phyloP scores from a whole-genome alignment of 1,284 basidiomycete species.

The Sanghuangporus baumii region DNA sequence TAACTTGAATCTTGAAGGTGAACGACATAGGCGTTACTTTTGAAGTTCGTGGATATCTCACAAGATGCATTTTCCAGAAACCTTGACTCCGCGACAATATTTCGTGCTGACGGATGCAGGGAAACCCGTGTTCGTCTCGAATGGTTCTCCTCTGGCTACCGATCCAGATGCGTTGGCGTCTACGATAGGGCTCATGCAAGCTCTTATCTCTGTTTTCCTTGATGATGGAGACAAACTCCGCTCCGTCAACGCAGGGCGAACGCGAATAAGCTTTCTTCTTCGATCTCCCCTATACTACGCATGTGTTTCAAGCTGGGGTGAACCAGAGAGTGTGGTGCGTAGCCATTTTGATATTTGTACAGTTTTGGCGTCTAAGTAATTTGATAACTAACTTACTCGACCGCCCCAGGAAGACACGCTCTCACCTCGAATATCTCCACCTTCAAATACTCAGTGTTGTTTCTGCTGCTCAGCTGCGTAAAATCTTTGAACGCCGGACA shows the following conservation, averaged over 20 bases:
- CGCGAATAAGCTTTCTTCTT: slow-evolving; percentile 81
- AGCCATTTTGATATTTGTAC: neutral
- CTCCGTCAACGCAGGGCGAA: slow-evolving; percentile 69
- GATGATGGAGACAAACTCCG: slow-evolving; percentile 82
- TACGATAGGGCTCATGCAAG: slow-evolving; percentile 90
- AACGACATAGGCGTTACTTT: neutral
- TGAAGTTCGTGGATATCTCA: neutral
- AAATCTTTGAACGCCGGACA: slow-evolving; percentile 81
- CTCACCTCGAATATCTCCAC: slow-evolving; percentile 92
- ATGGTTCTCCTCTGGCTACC: slow-evolving; percentile 6
- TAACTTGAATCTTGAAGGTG: neutral
- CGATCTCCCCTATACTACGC: slow-evolving; percentile 88
- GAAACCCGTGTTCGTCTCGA: slow-evolving; percentile 79
- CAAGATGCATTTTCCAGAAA: slow-evolving; percentile 25
- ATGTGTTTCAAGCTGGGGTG: slow-evolving; percentile 86
- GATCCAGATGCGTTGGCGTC: slow-evolving; percentile 59
- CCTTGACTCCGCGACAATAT: slow-evolving; percentile 71
- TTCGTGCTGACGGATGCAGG: slow-evolving; percentile 93
- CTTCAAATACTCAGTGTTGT: slow-evolving; percentile 90
- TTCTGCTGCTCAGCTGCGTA: slow-evolving; percentile 75
- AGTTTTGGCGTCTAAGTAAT: neutral
- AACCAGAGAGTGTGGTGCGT: slow-evolving; percentile 90
- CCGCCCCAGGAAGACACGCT: slow-evolving; percentile 66
- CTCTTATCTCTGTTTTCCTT: slow-evolving; percentile 87
- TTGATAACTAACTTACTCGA: slow-evolving; percentile 1